Percentiles rank a stretch among this genome's conserved stretches.
phyloP scores from a whole-genome alignment of 1,139 yeast species.

The Hyphopichia buzzinii region DNA sequence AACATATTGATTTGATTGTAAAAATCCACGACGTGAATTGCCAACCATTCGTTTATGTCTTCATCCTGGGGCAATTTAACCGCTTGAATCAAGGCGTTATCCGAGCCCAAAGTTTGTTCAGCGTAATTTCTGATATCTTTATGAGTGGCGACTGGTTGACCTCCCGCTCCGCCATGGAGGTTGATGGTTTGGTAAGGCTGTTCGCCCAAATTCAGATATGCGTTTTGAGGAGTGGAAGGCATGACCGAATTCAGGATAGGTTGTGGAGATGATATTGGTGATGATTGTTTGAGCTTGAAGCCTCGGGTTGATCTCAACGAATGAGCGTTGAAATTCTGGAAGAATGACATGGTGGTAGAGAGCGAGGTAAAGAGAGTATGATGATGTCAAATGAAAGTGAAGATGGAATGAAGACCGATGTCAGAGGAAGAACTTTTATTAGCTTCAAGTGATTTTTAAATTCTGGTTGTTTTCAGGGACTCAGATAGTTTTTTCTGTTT shows the following conservation, averaged over 20 bases:
- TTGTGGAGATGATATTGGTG: slow-evolving; percentile 45
- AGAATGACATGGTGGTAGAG: slow-evolving; percentile 41
- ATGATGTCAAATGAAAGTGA: background rate
- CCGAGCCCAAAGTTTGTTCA: slow-evolving; percentile 92
- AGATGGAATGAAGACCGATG: no score
- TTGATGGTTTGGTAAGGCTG: slow-evolving; percentile 25
- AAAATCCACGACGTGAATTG: slow-evolving; percentile 88
- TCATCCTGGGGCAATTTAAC: slow-evolving; percentile 93
- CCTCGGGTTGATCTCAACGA: slow-evolving; percentile 55
- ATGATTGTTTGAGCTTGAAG: slow-evolving; percentile 43
- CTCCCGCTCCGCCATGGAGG: slow-evolving; percentile 17
- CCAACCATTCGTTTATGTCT: slow-evolving; percentile 91
- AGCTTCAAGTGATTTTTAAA: no score
- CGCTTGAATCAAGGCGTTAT: slow-evolving; percentile 86
- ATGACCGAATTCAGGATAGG: slow-evolving; percentile 33
- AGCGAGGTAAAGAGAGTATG: background rate
- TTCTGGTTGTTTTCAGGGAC: no score
- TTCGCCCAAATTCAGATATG: slow-evolving; percentile 11
- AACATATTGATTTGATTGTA: slow-evolving; percentile 96
- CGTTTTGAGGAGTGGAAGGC: slow-evolving; percentile 14
- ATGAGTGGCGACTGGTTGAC: slow-evolving; percentile 56
- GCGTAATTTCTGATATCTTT: slow-evolving; percentile 79
- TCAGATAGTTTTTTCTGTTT: no score
- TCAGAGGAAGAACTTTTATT: no score
- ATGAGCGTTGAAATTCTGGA: slow-evolving; percentile 59